Evolutionary conservation across 352 stramenopile genomes (phyloP).

Genomic region (Sclerospora graminicola): DNA sequence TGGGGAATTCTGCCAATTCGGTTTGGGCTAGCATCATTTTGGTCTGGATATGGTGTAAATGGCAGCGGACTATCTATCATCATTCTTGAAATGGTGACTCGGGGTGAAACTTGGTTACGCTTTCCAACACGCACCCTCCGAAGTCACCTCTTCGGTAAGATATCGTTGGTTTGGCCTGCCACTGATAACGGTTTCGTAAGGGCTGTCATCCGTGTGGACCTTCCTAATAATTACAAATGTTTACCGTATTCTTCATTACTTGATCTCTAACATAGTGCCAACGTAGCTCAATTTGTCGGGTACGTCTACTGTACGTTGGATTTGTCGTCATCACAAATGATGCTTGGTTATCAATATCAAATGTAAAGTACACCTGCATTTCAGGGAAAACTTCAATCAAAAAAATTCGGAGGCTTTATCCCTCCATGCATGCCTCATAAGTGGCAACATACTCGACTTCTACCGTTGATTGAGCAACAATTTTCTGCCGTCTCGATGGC

Average conservation of each 20-base stretch:
- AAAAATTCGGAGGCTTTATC: background rate
- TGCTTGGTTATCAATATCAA: background rate
- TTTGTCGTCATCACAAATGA: background rate
- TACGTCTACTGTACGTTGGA: conserved; percentile 4
- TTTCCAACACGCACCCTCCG: background rate
- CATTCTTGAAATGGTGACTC: too few relatives aligned
- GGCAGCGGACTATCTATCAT: too few relatives aligned
- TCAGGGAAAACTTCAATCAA: background rate
- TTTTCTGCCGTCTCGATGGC: background rate
- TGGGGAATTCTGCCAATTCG: too few relatives aligned
- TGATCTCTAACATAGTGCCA: background rate
- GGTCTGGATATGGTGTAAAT: too few relatives aligned
- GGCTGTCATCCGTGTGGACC: background rate
- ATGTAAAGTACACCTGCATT: too few relatives aligned
- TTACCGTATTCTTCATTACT: background rate
- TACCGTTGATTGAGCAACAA: background rate
- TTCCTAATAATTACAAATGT: background rate
- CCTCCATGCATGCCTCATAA: too few relatives aligned
- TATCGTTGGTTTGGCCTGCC: background rate
- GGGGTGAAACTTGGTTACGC: too few relatives aligned
- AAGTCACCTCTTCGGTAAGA: background rate
- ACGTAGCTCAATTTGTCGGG: conserved; percentile 1
- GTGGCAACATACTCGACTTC: too few relatives aligned
- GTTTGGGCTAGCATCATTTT: too few relatives aligned
- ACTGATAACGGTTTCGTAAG: background rate